Conservation (phyloP, 371 early-diverging fungal species). For the Catenaria anguillulae region DNA sequence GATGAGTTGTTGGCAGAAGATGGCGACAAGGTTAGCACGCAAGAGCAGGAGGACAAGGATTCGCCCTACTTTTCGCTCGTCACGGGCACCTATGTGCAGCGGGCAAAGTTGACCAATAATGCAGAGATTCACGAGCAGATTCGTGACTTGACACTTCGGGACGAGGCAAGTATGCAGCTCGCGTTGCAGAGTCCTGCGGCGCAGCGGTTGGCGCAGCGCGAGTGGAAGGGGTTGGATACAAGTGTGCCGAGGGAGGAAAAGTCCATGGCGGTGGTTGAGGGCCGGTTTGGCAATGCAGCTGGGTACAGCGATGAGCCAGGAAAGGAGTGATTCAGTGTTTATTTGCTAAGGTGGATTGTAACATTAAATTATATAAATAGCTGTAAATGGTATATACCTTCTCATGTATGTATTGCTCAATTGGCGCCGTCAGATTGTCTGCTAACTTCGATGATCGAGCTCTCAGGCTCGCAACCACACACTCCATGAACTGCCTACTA, state of each 20-base stretch:
- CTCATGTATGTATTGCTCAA: too few relatives aligned
- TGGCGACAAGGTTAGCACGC: too few relatives aligned
- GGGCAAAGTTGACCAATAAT: conserved; percentile 7
- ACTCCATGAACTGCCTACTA: too few relatives aligned
- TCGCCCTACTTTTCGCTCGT: conserved; percentile 73
- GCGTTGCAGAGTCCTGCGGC: not conserved
- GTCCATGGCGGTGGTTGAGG: not conserved
- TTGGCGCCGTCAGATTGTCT: too few relatives aligned
- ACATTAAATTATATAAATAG: too few relatives aligned
- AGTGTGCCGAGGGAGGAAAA: not conserved
- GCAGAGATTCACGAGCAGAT: not conserved
- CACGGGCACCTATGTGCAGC: conserved; percentile 54
- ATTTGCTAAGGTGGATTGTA: too few relatives aligned
- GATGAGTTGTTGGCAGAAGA: not conserved
- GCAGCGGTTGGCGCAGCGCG: conserved; percentile 8
- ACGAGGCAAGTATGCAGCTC: not conserved
- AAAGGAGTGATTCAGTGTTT: too few relatives aligned
- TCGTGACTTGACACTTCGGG: not conserved
- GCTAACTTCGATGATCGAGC: too few relatives aligned
- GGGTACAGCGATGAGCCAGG: not conserved
- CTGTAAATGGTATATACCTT: too few relatives aligned
- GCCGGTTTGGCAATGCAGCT: conserved; percentile 1
- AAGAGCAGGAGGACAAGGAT: conserved; percentile 36
- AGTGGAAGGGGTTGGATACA: not conserved
- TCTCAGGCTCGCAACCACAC: too few relatives aligned